These are phyloP conservation scores for Eucalyptus urophylla DNA, from an alignment of 345 rosid genomes.

Conservation along the genomic window DNA sequence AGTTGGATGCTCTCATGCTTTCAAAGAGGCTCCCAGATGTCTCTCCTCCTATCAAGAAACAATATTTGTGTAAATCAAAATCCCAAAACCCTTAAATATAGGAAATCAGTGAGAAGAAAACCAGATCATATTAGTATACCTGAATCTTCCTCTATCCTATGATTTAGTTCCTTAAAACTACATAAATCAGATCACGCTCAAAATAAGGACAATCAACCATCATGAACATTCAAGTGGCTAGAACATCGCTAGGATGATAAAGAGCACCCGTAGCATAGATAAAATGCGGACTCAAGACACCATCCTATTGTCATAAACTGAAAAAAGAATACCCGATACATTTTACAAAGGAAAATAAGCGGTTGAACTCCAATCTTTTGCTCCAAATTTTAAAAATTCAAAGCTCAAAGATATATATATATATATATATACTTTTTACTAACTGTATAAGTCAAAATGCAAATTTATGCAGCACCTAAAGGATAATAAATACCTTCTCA, in stretches of 20 bases:
- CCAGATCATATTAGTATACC: background rate
- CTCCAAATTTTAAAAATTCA: background rate
- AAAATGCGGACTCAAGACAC: background rate
- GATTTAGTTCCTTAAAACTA: background rate
- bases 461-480: background rate
- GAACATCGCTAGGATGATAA: background rate
- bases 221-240: background rate
- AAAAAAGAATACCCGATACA: background rate
- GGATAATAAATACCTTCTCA: background rate
- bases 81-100: background rate
- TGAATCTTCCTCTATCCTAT: background rate
- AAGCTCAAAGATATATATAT: background rate
- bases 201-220: background rate
- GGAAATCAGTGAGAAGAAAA: background rate
- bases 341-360: no score
- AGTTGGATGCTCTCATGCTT: no score
- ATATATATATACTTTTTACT: background rate
- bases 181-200: background rate
- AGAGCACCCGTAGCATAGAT: background rate
- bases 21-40: background rate
- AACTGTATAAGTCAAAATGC: background rate
- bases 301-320: background rate
- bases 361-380: background rate
- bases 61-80: background rate
- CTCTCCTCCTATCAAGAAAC: background rate